Percentiles rank a stretch among this genome's conserved stretches.
Conservation (phyloP, 805 yeast genomes). For the Cyberlindnera samutprakarnensis region DNA sequence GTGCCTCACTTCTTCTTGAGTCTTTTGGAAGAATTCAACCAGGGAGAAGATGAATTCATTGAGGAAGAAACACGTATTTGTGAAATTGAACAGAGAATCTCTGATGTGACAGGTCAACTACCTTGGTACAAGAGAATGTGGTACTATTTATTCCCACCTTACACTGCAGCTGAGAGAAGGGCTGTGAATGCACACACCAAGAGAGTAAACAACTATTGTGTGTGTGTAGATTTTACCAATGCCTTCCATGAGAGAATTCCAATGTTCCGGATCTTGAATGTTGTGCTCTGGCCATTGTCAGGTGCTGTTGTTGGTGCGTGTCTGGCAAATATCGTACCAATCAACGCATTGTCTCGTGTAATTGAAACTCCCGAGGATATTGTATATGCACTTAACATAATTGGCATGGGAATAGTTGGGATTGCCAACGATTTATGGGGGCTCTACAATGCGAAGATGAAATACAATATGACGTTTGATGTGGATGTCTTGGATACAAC, state of each 20-base stretch:
- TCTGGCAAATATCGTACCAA: conserved; percentile 16
- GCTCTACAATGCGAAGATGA: no score
- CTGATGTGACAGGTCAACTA: background rate
- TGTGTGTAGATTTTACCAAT: conserved; percentile 23
- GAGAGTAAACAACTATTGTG: conserved; percentile 23
- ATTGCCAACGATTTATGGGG: conserved; percentile 26
- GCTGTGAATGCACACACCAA: conserved; percentile 7
- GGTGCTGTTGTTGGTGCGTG: conserved; percentile 23
- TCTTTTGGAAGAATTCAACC: background rate
- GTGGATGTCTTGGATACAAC: conserved; percentile 12
- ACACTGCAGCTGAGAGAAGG: conserved; percentile 2
- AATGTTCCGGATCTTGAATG: background rate
- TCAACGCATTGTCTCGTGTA: conserved; percentile 16
- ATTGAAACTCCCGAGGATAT: conserved; percentile 31
- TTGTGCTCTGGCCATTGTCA: conserved; percentile 20
- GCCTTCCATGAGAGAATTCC: conserved; percentile 17
- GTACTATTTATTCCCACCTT: conserved; percentile 3
- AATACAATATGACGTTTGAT: no score
- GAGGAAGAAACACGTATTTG: conserved; percentile 8
- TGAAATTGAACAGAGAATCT: conserved; percentile 3
- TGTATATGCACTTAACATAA: conserved; percentile 25
- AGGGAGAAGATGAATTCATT: background rate
- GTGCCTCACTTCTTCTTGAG: conserved; percentile 25
- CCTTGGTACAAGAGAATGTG: conserved; percentile 3
- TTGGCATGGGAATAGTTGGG: conserved; percentile 26